A percentile compares a stretch with the other conserved stretches of the same genome.
Evolutionary conservation across 805 yeast genomes (phyloP).

Genomic region (Candida khao-thaluensis): DNA sequence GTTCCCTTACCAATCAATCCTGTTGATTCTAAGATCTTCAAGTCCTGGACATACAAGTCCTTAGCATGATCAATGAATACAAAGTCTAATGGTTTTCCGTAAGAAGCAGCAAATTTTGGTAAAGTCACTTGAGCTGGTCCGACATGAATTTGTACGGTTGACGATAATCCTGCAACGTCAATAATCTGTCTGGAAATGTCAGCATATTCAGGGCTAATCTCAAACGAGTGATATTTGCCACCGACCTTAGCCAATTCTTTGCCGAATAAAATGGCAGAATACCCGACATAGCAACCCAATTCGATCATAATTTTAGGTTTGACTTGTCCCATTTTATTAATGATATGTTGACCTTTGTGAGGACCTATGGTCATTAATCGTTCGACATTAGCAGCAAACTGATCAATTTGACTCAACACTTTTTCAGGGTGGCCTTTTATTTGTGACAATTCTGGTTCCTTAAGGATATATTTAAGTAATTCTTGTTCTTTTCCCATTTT

Average conservation of each 20-base stretch:
- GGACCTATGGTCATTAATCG: conserved; percentile 33
- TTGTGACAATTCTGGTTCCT: conserved; percentile 14
- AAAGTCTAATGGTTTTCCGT: conserved; percentile 27
- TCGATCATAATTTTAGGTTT: conserved; percentile 21
- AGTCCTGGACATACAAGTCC: conserved; percentile 39
- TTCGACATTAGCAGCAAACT: conserved; percentile 11
- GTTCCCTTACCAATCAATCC: conserved; percentile 41
- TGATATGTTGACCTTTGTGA: conserved; percentile 26
- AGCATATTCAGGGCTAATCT: conserved; percentile 31
- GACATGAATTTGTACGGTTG: conserved; percentile 29
- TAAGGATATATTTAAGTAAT: background rate
- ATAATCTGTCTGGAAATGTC: conserved; percentile 26
- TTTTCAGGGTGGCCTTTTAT: conserved; percentile 31
- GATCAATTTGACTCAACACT: conserved; percentile 32
- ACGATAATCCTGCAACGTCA: conserved; percentile 33
- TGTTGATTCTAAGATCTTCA: conserved; percentile 40
- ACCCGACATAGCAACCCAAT: conserved; percentile 14
- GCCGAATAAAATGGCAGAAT: conserved; percentile 37
- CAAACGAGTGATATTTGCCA: conserved; percentile 35
- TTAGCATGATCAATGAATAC: conserved; percentile 43
- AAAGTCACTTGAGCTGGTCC: conserved; percentile 33
- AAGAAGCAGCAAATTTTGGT: conserved; percentile 22
- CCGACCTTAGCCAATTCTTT: conserved; percentile 21
- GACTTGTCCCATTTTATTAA: conserved; percentile 21
- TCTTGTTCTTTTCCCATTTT: conserved; percentile 4